Base-by-base conservation (phyloP, 495 filamentous ascomycete species). In the Trichoderma gamsii region DNA sequence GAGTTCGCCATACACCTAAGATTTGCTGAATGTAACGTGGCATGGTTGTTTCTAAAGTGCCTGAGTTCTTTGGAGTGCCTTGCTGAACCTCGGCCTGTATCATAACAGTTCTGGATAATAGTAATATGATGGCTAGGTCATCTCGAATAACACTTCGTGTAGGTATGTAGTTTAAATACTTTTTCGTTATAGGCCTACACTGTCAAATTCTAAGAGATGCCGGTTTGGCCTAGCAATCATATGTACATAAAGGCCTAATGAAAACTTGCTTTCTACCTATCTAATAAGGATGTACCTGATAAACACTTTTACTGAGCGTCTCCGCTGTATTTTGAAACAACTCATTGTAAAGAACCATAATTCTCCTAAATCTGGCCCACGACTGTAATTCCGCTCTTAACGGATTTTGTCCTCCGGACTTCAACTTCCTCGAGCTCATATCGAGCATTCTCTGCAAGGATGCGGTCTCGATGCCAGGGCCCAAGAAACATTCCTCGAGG, bases 401-500 rank as follows among this genome's bases (percentile, higher is more conserved):
- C 23, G 27, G 56, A 61, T 18, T 66, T 35, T 32, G 41, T 46
- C 21, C 65, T 46, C 41, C 21, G 6, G 7, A 74, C 70, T 16
- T 77, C 78, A 7, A 76, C 67, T 73, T 83, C 81, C 67, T 83
- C 81, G 4, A 81, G 71, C 59, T 70, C 69, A 12, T 81, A 71
- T 35, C 56, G 67, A 21, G 72, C 66, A 7, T 72, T 71, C 15
- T 76, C 75, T 13, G 76, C 80, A 21, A 93, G 81, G n/a, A 98
- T 77, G 68, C 85, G 84, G 51, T 87, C 83, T 56, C 87, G 81
- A 75, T 97, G 90, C 95, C 94, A 99, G 66, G 92, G 88, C 11
- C 93, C 93, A 18, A 92, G 81, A 79, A 99, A 99, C 85, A 97
- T 87, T 63, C 94, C 93, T 64, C 94, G 86, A 0, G 92, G 90